A percentile compares a stretch with the other conserved stretches of the same genome.
Conservation (phyloP, 257 asterid species). For the Scutellaria baicalensis region DNA sequence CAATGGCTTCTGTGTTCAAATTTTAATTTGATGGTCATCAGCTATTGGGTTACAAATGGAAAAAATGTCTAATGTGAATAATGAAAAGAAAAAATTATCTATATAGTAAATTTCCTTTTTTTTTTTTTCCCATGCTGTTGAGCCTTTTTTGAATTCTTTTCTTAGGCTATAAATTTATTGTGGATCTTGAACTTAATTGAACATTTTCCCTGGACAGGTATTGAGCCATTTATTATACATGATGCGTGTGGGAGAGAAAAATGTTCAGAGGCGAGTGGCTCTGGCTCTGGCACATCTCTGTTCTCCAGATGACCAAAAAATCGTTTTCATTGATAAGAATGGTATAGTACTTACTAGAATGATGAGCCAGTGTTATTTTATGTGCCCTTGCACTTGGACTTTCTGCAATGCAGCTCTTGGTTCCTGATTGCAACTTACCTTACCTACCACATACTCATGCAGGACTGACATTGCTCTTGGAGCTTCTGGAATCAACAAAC, state of each 20-base stretch:
- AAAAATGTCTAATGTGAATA: neutral
- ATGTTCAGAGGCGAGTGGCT: constrained; percentile 72
- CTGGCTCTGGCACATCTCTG: constrained; percentile 96
- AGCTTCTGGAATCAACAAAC: constrained; percentile 66
- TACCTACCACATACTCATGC: constrained; percentile 16
- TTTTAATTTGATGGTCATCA: constrained; percentile 3
- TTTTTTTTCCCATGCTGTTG: neutral
- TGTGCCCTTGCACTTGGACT: neutral
- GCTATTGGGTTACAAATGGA: constrained; percentile 1
- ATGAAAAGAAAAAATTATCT: neutral
- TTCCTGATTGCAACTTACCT: neutral
- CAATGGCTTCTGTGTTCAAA: neutral
- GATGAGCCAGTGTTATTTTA: neutral
- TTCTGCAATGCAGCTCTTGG: constrained; percentile 7
- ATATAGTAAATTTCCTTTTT: neutral
- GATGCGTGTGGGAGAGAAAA: constrained; percentile 78
- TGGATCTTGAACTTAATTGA: neutral
- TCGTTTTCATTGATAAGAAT: constrained; percentile 65
- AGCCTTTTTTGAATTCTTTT: neutral
- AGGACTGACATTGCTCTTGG: constrained; percentile 84
- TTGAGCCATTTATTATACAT: constrained; percentile 72
- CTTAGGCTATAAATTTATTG: neutral
- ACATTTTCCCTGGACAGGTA: constrained; percentile 34
- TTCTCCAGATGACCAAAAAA: constrained; percentile 79
- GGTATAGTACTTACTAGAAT: constrained; percentile 38